Conservation (phyloP, 768 basidiomycete species). For the Roridomyces roridus region DNA sequence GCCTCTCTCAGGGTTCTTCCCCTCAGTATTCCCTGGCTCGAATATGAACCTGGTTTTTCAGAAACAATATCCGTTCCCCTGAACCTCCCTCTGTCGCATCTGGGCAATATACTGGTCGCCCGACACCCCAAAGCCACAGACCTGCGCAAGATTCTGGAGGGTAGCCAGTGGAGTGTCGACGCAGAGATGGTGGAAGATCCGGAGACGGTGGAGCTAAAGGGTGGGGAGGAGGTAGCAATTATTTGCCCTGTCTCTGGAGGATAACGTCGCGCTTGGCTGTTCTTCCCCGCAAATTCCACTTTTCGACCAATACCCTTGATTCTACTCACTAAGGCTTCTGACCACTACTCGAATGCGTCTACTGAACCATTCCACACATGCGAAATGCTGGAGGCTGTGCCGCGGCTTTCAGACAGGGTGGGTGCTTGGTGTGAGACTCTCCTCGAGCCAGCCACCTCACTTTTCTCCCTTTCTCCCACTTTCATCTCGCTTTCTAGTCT, state of each 20-base stretch:
- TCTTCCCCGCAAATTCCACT: background rate
- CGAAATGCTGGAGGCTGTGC: no score
- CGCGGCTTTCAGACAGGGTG: no score
- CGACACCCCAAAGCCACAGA: slow-evolving; percentile 54
- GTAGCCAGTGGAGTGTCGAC: slow-evolving; percentile 80
- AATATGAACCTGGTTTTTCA: no score
- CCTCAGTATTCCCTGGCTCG: no score
- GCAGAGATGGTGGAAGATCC: slow-evolving; percentile 79
- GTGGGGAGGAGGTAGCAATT: slow-evolving; percentile 80
- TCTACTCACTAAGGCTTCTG: no score
- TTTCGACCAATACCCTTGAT: no score
- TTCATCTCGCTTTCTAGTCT: no score
- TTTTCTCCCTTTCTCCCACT: no score
- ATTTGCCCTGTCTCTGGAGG: slow-evolving; percentile 88
- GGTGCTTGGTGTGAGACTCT: no score
- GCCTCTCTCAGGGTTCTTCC: slow-evolving; percentile 43
- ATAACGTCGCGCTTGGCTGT: slow-evolving; percentile 33
- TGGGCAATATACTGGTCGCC: slow-evolving; percentile 56
- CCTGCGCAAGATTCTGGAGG: slow-evolving; percentile 59
- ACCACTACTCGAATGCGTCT: no score
- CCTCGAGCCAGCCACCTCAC: no score
- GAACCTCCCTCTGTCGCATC: slow-evolving; percentile 56
- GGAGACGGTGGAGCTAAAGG: slow-evolving; percentile 52
- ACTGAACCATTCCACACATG: no score
- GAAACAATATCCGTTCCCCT: slow-evolving; percentile 59